Evolutionary conservation across 2,329 filamentous ascomycete species (phyloP).

Genomic region (Curvularia lunata): DNA sequence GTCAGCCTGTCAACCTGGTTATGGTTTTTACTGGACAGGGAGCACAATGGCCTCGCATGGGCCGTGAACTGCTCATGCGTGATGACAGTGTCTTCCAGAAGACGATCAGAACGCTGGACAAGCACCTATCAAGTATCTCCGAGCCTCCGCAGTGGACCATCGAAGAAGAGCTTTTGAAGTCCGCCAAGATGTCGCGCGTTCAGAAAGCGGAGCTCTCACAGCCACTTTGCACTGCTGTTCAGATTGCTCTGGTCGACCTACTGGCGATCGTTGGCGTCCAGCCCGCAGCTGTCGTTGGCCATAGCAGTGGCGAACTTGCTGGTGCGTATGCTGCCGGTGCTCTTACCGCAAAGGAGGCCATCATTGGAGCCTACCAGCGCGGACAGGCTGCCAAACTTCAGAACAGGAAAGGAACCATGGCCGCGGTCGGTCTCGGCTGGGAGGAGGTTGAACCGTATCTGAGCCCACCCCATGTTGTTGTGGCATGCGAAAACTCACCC

Average conservation of each 20-base stretch:
- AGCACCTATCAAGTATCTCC: too few species aligned
- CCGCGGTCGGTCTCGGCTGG: constrained; percentile 16
- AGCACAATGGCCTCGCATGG: too few species aligned
- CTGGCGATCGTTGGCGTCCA: constrained; percentile 14
- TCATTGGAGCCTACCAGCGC: constrained; percentile 25
- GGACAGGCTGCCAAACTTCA: constrained; percentile 12
- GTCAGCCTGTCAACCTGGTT: too few species aligned
- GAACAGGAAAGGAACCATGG: constrained; percentile 19
- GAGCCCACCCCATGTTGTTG: not conserved
- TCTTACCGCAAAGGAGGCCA: constrained; percentile 26
- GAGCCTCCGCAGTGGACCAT: too few species aligned
- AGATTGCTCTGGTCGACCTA: constrained; percentile 27
- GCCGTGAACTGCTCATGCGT: too few species aligned
- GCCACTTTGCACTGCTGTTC: constrained; percentile 30
- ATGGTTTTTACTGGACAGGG: too few species aligned
- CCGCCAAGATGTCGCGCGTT: too few species aligned
- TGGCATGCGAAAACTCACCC: constrained; percentile 26
- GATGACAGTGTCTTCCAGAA: too few species aligned
- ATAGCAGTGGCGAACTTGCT: constrained; percentile 53
- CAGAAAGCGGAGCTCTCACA: too few species aligned
- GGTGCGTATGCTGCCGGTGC: constrained; percentile 47
- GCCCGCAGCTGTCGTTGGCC: constrained; percentile 40
- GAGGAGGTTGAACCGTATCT: constrained; percentile 5
- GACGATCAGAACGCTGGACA: too few species aligned
- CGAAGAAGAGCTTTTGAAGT: too few species aligned